phyloP scores from a whole-genome alignment of 176 grass and related monocot species.

The Themeda triandra region DNA sequence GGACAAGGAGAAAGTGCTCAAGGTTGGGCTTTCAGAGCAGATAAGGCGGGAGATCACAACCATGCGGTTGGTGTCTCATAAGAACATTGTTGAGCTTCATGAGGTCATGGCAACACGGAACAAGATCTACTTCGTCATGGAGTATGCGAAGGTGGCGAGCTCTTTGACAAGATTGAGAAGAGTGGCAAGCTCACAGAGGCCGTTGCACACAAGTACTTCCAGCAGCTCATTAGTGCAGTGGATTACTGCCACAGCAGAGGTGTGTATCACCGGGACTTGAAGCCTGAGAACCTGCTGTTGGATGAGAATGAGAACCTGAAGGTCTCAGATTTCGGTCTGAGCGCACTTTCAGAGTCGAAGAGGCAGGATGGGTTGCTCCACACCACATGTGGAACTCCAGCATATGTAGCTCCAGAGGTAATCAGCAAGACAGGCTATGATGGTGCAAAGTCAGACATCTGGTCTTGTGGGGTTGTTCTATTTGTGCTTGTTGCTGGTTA shows the following conservation, averaged over 20 bases:
- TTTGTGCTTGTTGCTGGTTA: conserved; percentile 68
- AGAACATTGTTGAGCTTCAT: conserved; percentile 63
- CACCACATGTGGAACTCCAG: conserved; percentile 81
- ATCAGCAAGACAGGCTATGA: conserved; percentile 64
- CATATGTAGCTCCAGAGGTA: conserved; percentile 94
- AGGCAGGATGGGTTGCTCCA: conserved; percentile 70
- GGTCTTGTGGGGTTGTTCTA: conserved; percentile 82
- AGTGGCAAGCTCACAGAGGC: conserved; percentile 54
- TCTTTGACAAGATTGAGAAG: conserved; percentile 67
- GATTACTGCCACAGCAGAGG: conserved; percentile 76
- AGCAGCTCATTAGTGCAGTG: conserved; percentile 74
- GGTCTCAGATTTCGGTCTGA: conserved; percentile 73
- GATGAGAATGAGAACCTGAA: conserved; percentile 80
- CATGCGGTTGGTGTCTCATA: conserved; percentile 63
- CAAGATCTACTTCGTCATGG: conserved; percentile 80
- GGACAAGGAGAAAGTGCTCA: conserved; percentile 59
- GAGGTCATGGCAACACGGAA: conserved; percentile 78
- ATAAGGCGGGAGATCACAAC: conserved; percentile 79
- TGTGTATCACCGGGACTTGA: conserved; percentile 81
- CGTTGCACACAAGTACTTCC: conserved; percentile 60
- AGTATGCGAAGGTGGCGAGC: conserved; percentile 80
- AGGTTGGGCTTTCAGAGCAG: conserved; percentile 51
- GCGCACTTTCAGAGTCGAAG: conserved; percentile 54
- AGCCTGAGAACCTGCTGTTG: conserved; percentile 69
- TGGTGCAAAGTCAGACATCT: conserved; percentile 70